These are phyloP conservation scores for Purpureocillium lavendulum DNA, from an alignment of 2,329 filamentous ascomycete species.

Conservation along the genomic window DNA sequence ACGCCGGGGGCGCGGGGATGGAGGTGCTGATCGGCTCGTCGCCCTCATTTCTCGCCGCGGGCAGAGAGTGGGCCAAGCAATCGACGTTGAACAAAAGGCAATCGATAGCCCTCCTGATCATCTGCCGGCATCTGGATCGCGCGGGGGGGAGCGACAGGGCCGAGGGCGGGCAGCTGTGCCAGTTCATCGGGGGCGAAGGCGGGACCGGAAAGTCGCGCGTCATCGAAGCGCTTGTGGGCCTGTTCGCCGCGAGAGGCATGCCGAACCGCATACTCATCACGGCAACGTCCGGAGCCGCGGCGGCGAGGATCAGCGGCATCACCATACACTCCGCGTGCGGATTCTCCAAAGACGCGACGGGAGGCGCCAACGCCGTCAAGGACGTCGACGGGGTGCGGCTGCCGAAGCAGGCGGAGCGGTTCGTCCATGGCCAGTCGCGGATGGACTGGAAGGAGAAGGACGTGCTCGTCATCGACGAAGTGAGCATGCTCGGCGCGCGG, in stretches of 20 bases:
- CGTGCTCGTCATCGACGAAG: conserved; percentile 4
- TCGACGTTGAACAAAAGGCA: background rate
- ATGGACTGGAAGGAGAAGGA: background rate
- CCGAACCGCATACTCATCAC: conserved; percentile 4
- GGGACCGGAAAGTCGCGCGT: conserved; percentile 7
- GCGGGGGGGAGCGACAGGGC: background rate
- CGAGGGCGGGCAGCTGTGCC: conserved; percentile 4
- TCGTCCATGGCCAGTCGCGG: background rate
- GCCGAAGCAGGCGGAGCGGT: background rate
- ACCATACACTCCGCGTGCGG: conserved; percentile 7
- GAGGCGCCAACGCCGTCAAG: background rate
- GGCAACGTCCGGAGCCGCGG: conserved; percentile 3
- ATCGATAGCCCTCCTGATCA: conserved; percentile 3
- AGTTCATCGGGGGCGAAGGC: conserved; percentile 7
- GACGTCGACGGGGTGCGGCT: conserved; percentile 1
- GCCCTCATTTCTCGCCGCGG: conserved; percentile 3
- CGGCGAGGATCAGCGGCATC: conserved; percentile 6
- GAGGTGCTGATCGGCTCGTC: conserved; percentile 1
- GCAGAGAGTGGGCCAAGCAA: background rate
- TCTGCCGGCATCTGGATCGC: conserved; percentile 6
- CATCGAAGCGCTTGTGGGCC: conserved; percentile 3
- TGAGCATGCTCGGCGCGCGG: conserved; percentile 1
- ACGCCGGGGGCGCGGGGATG: background rate
- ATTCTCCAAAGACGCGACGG: conserved; percentile 3
- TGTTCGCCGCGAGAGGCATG: conserved; percentile 1